Percentiles rank a stretch among this genome's conserved stretches.
Evolutionary conservation across 2,329 filamentous ascomycete species (phyloP).

Genomic region (Arthroderma sp.): DNA sequence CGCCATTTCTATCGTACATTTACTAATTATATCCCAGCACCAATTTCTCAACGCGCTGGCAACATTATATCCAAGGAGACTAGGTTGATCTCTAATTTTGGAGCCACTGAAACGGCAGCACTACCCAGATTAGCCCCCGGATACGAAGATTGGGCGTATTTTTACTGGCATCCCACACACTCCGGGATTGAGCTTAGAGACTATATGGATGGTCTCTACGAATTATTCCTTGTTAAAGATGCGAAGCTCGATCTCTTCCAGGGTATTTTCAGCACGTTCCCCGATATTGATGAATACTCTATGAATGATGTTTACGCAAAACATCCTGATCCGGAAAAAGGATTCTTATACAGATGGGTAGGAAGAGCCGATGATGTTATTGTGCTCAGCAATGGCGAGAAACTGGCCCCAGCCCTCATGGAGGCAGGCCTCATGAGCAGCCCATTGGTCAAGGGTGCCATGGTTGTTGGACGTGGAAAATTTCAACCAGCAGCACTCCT

Average conservation of each 20-base stretch:
- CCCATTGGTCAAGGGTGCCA: not conserved
- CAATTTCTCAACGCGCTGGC: not conserved
- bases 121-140: not conserved
- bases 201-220: not conserved
- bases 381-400: conserved; percentile 1
- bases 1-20: no score
- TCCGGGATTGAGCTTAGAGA: conserved; percentile 2
- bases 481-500: not conserved
- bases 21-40: not conserved
- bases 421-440: not conserved
- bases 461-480: not conserved
- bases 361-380: conserved; percentile 3
- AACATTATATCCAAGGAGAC: conserved; percentile 1
- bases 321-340: not conserved
- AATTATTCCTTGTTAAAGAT: not conserved
- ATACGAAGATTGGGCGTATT: conserved; percentile 2
- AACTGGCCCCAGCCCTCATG: not conserved
- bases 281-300: not conserved
- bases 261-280: conserved; percentile 4
- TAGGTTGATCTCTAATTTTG: not conserved
- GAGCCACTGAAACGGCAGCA: not conserved
- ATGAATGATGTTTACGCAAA: not conserved
- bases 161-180: conserved; percentile 1
- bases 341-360: not conserved
- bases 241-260: not conserved